Evolutionary conservation across 768 basidiomycete genomes (phyloP), one percentile per base, ranked within the genome.

Genomic region (Amanita jacksonii): DNA sequence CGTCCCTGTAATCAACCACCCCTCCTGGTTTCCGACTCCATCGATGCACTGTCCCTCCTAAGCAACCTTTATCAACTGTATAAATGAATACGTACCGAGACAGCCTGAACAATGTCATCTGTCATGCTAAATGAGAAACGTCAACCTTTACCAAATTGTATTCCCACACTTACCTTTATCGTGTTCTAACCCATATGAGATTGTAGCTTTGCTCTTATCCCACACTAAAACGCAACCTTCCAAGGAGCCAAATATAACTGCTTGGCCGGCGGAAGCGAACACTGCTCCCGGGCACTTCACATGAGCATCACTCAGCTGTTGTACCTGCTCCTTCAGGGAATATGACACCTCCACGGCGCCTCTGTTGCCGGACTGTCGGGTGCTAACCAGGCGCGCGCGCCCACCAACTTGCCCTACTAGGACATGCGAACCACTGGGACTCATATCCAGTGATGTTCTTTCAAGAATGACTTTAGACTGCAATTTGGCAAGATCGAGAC

Each of bases 131-230:
- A 42, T 33, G 45, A 24, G 42, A 38, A 40, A 49, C 51, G 35
- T 47, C 38, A 42, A 37, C 16, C 31, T 46, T 45, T n/a, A n/a
- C 48, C 61, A 48, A 24, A 33, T 38, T 48, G 51, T 19, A 43
- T 35, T 45, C 34, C 37, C 12, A 25, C 34, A 51, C 70, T 51
- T 55, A 80, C 79, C 72, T 50, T 78, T 73, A 10, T 69, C 68
- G 51, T 81, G 77, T 49, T 78, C 74, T 51, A 83, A 55, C 23
- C 74, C 81, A 57, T 75, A 77, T 10, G 79, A 65, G 19, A 80
- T 58, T 2, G 61, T 62, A 8, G 68, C 73, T 44, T 68, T 74
- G 54, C 63, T 64, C 54, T 63, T 69, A 52, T 84, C 77, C 81
- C 82, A 83, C 24, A 77, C 72, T 30, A 82, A 59, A 22, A 76